Evolutionary conservation across 768 basidiomycete genomes (phyloP).

Genomic region (Lactifluus subvellereus): DNA sequence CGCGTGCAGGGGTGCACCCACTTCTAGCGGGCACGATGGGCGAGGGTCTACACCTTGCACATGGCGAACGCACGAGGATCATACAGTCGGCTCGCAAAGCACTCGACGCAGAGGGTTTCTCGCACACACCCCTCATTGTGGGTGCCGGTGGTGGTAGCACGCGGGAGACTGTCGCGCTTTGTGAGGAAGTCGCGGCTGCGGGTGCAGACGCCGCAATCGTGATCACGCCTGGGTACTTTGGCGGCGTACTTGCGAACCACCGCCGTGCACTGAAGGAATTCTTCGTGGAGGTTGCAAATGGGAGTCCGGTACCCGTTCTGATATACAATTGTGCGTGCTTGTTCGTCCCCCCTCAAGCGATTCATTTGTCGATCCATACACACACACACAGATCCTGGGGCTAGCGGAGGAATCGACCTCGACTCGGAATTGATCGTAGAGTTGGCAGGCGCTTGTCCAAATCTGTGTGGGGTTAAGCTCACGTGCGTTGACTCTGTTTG

Average conservation of each 20-base stretch:
- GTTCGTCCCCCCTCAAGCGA: not conserved
- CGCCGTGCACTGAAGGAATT: constrained; percentile 69
- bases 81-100: constrained; percentile 63
- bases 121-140: constrained; percentile 60
- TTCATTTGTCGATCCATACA: not conserved
- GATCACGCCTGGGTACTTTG: constrained; percentile 83
- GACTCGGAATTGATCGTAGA: constrained; percentile 84
- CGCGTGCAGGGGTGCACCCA: constrained; percentile 61
- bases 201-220: constrained; percentile 87
- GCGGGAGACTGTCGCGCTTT: constrained; percentile 71
- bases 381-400: constrained; percentile 67
- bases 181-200: constrained; percentile 69
- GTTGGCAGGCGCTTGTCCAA: constrained; percentile 68
- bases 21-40: constrained; percentile 81
- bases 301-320: constrained; percentile 81
- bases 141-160: constrained; percentile 85
- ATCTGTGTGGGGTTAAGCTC: constrained; percentile 82
- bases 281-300: constrained; percentile 69
- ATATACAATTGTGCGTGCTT: constrained; percentile 77
- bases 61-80: constrained; percentile 57
- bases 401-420: constrained; percentile 84
- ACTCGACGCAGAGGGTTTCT: constrained; percentile 60
- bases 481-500: constrained; percentile 48
- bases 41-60: constrained; percentile 72
- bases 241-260: constrained; percentile 60